Evolutionary conservation across 2,329 filamentous ascomycete species (phyloP), one percentile per base, ranked within the genome.

Genomic region (Pseudofabraea citricarpa): DNA sequence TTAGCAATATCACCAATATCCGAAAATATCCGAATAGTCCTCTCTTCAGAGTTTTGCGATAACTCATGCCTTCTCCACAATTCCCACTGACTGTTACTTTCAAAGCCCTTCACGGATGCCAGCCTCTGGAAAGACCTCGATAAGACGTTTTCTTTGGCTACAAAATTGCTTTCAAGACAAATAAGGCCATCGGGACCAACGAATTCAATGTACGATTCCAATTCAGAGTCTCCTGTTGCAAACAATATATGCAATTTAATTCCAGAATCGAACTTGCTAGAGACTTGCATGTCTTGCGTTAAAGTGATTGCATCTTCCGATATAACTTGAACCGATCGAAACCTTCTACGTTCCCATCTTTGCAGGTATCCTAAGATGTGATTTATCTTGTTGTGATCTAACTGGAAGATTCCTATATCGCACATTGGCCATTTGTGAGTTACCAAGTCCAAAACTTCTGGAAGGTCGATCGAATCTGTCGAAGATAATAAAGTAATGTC

Each of bases 351-450:
- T 4, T 23, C 20, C 20, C n/a, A n/a, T 10, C 35, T 16, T 12
- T 3, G 35, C 5, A 36, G 20, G 18, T 20, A 7, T 20, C n/a
- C 10, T 7, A 20, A 20, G 9, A 13, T 36, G 10, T 20, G 16
- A 2, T 36, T 21, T 12, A 13, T 16, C 5, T 6, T 16, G 12
- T 31, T 16, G 10, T 6, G 13, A n/a, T 31, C 27, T 16, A 36
- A n/a, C 5, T 21, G 16, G 4, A 6, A 36, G 6, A 36, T 4
- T 20, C 35, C 35, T 12, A 36, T 21, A 21, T 36, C 35, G n/a
- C 16, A 19, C 35, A 36, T 36, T n/a, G 35, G 35, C 35, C 35
- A 36, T n/a, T 22, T 36, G 18, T 36, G 35, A 22, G 20, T 12
- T 4, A 36, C 35, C 35, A 36, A 20, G 8, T 36, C 35, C 20